Conservation (phyloP, 352 stramenopile species). For the Globisporangium orthogonon region DNA sequence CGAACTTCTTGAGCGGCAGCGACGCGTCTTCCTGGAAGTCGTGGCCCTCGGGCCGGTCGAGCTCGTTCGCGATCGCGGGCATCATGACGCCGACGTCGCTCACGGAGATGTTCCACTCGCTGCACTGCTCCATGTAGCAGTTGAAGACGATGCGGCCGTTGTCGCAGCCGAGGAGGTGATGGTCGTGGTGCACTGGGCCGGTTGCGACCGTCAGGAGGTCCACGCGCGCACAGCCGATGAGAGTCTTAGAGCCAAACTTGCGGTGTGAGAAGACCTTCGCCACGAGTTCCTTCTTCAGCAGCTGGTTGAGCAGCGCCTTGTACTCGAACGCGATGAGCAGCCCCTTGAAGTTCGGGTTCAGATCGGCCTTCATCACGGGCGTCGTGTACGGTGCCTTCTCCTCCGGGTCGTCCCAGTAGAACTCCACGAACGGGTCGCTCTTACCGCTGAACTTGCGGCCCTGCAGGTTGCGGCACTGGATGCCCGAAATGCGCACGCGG, state of each 20-base stretch:
- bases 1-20: slow-evolving; percentile 84
- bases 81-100: slow-evolving; percentile 88
- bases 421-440: slow-evolving; percentile 84
- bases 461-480: slow-evolving; percentile 85
- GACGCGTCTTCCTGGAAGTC: slow-evolving; percentile 89
- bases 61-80: slow-evolving; percentile 81
- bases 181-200: slow-evolving; percentile 82
- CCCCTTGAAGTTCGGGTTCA: slow-evolving; percentile 88
- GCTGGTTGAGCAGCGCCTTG: slow-evolving; percentile 45
- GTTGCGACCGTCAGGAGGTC: slow-evolving; percentile 81
- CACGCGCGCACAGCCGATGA: slow-evolving; percentile 73
- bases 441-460: slow-evolving; percentile 76
- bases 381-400: slow-evolving; percentile 68
- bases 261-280: slow-evolving; percentile 84
- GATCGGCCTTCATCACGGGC: slow-evolving; percentile 77
- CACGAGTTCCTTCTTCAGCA: slow-evolving; percentile 52
- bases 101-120: slow-evolving; percentile 86
- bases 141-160: slow-evolving; percentile 89
- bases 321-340: slow-evolving; percentile 86
- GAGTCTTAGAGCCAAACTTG: slow-evolving; percentile 67
- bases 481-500: slow-evolving; percentile 77
- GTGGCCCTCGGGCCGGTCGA: slow-evolving; percentile 84
- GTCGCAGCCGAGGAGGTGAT: slow-evolving; percentile 80
- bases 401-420: slow-evolving; percentile 78
- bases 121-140: slow-evolving; percentile 90